Base-by-base conservation (phyloP, 441 rosid species). In the Francoa sonchifolia region DNA sequence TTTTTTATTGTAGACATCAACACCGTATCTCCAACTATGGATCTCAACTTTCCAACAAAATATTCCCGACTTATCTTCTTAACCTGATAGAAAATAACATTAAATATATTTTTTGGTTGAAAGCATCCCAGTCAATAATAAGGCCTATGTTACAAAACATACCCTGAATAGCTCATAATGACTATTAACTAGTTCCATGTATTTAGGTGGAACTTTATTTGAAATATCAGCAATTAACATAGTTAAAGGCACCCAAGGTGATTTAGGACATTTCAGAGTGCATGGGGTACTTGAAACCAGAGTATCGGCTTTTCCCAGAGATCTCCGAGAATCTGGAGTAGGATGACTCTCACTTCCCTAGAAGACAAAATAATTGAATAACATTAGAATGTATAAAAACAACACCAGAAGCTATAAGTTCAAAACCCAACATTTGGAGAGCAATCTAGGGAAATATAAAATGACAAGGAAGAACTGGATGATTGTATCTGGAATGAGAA, bases 161-260 rank as follows among this genome's bases (percentile, higher is more conserved):
- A 87, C 99, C 92, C 65, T 70, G 67, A 92, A 73, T 22, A 47
- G 51, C 31, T 71, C 70, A 57, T 86, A 92, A 43, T 73, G 55
- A 33, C 50, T 44, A 36, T 52, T 15, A 43, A 92, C 54, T 17
- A 49, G 33, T 0, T 72, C 74, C 99, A 92, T 92, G 15, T 72
- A 73, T 13, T 50, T 39, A 13, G 43, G 57, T 20, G 84, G 65
- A 51, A 92, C 67, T 67, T 75, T 76, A 33, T 53, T 62, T 2
- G 94, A 63, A 23, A 92, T 79, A 8, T 89, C 94, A 57, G 81
- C 76, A 73, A 92, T 81, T 66, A 92, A 48, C 68, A 58, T 61
- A 16, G 89, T 77, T 35, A 92, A 83, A 28, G 97, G 94, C 92
- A 92, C 76, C 83, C 88, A 92, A 25, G 99, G 97, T 30, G 95